Evolutionary conservation across 108 stramenopile genomes (phyloP).

Genomic region (Discostella pseudostelligera): DNA sequence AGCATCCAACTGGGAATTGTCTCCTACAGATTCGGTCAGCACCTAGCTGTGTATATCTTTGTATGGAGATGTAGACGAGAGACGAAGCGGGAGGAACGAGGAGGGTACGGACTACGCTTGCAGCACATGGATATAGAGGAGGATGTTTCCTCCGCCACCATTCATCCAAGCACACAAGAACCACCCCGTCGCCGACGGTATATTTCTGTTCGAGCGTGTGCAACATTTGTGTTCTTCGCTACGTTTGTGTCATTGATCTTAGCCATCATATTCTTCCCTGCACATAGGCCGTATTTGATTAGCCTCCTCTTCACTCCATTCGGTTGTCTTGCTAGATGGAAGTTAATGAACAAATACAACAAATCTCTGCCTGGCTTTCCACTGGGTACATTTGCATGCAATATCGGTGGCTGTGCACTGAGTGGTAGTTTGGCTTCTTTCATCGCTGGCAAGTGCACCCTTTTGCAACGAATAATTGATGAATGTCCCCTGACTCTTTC

Average conservation of each 20-base stretch:
- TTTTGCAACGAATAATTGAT: background rate
- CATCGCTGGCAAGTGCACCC: conserved; percentile 57
- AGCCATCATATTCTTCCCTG: conserved; percentile 64
- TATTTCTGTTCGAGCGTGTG: conserved; percentile 67
- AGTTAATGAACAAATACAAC: conserved; percentile 61
- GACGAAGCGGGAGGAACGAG: conserved; percentile 51
- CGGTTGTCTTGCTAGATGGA: conserved; percentile 75
- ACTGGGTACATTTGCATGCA: conserved; percentile 79
- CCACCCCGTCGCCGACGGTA: conserved; percentile 20
- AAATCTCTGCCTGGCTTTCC: conserved; percentile 70
- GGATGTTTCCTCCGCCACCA: conserved; percentile 7
- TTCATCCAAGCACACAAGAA: conserved; percentile 9
- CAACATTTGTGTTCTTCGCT: conserved; percentile 68
- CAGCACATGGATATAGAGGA: conserved; percentile 31
- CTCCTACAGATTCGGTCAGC: conserved; percentile 78
- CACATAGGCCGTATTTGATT: conserved; percentile 58
- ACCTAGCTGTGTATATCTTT: conserved; percentile 78
- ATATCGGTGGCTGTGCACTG: conserved; percentile 73
- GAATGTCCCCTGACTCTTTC: background rate
- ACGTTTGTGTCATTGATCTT: conserved; percentile 50
- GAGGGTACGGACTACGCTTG: conserved; percentile 77
- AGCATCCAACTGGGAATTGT: conserved; percentile 78
- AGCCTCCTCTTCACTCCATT: conserved; percentile 79
- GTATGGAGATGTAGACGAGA: conserved; percentile 77
- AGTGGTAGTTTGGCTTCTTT: conserved; percentile 67